A percentile compares a stretch with the other conserved stretches of the same genome.
Evolutionary conservation across 805 yeast species (phyloP).

Genomic region (Myxozyma melibiosi): DNA sequence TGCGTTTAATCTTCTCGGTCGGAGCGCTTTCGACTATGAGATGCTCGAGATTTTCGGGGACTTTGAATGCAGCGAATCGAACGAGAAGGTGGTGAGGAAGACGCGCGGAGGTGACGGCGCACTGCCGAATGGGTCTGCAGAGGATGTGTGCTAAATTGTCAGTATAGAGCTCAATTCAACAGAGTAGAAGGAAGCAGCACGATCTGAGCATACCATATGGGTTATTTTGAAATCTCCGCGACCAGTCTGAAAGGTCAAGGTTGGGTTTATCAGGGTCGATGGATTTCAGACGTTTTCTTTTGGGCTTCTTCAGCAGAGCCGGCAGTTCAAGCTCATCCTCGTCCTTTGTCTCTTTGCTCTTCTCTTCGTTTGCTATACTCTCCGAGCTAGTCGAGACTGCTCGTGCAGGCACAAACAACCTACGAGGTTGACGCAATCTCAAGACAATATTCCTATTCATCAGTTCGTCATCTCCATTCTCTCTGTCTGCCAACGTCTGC

Average conservation of each 20-base stretch:
- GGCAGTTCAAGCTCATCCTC: constrained; percentile 1
- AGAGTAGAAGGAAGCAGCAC: too few species aligned
- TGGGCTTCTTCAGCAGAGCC: not conserved
- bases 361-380: too few species aligned
- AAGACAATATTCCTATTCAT: too few species aligned
- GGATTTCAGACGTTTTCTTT: not conserved
- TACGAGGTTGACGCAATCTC: too few species aligned
- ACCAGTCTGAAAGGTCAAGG: not conserved
- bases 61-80: constrained; percentile 11
- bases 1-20: not conserved
- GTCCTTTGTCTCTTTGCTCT: too few species aligned
- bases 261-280: not conserved
- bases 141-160: not conserved
- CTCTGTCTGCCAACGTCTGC: too few species aligned
- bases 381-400: too few species aligned
- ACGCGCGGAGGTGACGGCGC: constrained; percentile 1
- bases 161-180: not conserved
- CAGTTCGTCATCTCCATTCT: too few species aligned
- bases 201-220: constrained; percentile 12
- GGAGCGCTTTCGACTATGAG: not conserved
- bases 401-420: too few species aligned
- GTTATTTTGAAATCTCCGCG: constrained; percentile 8
- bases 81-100: constrained; percentile 7
- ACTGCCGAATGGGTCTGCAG: constrained; percentile 1
- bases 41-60: constrained; percentile 3